Base-by-base conservation (phyloP, 1,284 basidiomycete genomes). In the Hypsizygus ulmarius region DNA sequence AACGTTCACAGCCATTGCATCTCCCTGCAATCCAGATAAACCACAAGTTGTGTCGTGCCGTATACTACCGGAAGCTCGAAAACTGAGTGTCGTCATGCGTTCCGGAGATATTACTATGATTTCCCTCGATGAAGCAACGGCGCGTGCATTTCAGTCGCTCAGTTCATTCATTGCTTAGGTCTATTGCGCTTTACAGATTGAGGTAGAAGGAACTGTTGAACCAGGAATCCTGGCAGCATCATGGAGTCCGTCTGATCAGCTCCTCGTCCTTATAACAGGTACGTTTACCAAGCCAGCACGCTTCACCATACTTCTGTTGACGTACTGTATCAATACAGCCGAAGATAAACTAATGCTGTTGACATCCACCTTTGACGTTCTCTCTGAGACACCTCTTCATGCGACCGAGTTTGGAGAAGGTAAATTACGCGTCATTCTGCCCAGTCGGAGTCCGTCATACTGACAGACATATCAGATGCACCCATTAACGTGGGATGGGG, bases 401-500 rank as follows among this genome's bases (percentile, higher is more conserved):
- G 80, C 84, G 0, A 65, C 75, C 32, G 89, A 91, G 35, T 95
- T 94, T 56, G 96, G 96, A 36, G 85, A 94, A 75, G 90, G 90
- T 85, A 19, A 5, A 54, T 27, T 47, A 47, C 54, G 49, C 55
- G 32, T 18, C 41, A 34, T 50, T 47, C 16, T 21, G 12, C 11
- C 16, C 25, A 16, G 30, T 43, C 15, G 16, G 21, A 7, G 12
- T 42, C 21, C 39, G 21, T 25, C 7, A 25, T 25, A 25, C 9
- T 30, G 16, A 4, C 15, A n/a, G 3, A 12, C 28, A 50, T 43
- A 34, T 1, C 58, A 93, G 93, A 93, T 64, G 81, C 84, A 33
- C 92, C 90, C 5, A 92, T 97, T 59, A 92, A 95, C 58, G 91
- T 98, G 46, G 97, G 97, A 7, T 99, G 97, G 97, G 97, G 97